phyloP scores from a whole-genome alignment of 139 green algal species.

The Eudorina sp. region DNA sequence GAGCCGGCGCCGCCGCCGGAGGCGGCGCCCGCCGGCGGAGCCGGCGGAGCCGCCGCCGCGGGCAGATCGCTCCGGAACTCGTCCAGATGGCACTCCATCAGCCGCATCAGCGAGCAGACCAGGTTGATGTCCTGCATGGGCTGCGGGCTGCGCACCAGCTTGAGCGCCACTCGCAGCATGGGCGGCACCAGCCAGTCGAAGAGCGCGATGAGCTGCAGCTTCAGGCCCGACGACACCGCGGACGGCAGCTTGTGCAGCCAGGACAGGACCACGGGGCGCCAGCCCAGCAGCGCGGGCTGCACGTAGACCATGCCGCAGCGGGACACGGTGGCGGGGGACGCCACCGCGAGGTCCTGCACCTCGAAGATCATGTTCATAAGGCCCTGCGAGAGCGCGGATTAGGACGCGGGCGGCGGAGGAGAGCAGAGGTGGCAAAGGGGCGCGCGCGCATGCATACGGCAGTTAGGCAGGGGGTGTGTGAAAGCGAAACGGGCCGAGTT shows the following conservation, averaged over 20 bases:
- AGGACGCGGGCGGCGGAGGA: neutral
- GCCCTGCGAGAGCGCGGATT: slow-evolving; percentile 1
- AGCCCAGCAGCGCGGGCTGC: slow-evolving; percentile 82
- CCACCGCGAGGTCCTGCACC: slow-evolving; percentile 83
- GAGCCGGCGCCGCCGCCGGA: neutral
- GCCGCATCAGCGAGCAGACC: slow-evolving; percentile 64
- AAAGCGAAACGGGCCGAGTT: too few species aligned
- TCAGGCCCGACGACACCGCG: slow-evolving; percentile 60
- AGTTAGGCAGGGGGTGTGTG: too few species aligned
- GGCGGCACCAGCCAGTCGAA: slow-evolving; percentile 86
- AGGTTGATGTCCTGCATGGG: slow-evolving; percentile 80
- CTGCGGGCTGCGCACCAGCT: slow-evolving; percentile 60
- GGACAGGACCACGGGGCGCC: slow-evolving; percentile 73
- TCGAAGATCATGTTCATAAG: slow-evolving; percentile 93
- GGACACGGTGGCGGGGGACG: slow-evolving; percentile 84
- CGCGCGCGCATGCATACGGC: too few species aligned
- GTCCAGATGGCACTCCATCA: slow-evolving; percentile 73
- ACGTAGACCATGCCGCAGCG: slow-evolving; percentile 92
- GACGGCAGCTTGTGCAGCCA: slow-evolving; percentile 77
- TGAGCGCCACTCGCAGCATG: slow-evolving; percentile 70
- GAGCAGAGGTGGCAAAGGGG: too few species aligned
- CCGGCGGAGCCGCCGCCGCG: neutral
- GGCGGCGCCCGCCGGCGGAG: neutral
- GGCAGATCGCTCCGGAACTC: slow-evolving; percentile 70
- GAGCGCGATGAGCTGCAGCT: slow-evolving; percentile 63